Conservation (phyloP, 2,329 filamentous ascomycete species). For the Hypoxylon sp. region DNA sequence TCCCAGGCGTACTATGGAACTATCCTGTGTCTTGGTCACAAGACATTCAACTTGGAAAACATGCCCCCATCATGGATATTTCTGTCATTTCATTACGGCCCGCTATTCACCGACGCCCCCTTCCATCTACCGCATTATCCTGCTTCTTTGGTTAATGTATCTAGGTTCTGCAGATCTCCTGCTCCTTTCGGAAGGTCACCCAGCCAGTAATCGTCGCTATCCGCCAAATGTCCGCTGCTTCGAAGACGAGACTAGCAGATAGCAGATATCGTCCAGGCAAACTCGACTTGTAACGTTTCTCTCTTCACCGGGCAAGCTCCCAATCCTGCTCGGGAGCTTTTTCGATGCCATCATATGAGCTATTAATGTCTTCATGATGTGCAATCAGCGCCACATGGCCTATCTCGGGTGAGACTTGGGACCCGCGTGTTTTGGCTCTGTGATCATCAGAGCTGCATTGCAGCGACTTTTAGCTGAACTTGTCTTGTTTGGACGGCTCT, state of each 20-base stretch:
- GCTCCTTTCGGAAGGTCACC: slow-evolving; percentile 45
- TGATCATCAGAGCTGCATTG: slow-evolving; percentile 43
- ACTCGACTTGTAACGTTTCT: slow-evolving; percentile 38
- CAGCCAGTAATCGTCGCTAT: slow-evolving; percentile 29
- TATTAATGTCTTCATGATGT: slow-evolving; percentile 31
- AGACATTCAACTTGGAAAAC: slow-evolving; percentile 30
- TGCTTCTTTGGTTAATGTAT: slow-evolving; percentile 30
- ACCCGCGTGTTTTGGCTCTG: slow-evolving; percentile 37
- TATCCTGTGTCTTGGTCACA: slow-evolving; percentile 40
- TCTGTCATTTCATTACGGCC: slow-evolving; percentile 35
- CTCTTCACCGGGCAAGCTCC: slow-evolving; percentile 12
- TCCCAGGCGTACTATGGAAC: slow-evolving; percentile 1
- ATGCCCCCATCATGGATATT: slow-evolving; percentile 20
- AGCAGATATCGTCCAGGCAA: slow-evolving; percentile 12
- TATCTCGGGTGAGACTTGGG: slow-evolving; percentile 29
- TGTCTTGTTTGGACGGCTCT: slow-evolving; percentile 27
- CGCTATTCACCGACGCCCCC: slow-evolving; percentile 17
- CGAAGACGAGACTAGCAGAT: slow-evolving; percentile 16
- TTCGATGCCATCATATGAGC: slow-evolving; percentile 36
- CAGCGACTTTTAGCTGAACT: slow-evolving; percentile 36
- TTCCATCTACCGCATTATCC: slow-evolving; percentile 16
- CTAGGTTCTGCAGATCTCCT: slow-evolving; percentile 29
- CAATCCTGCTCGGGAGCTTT: slow-evolving; percentile 9
- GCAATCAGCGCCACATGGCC: slow-evolving; percentile 31
- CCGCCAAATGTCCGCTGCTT: slow-evolving; percentile 26